A percentile compares a stretch with the other conserved stretches of the same genome.
These are phyloP conservation scores for Nicotiana tomentosiformis DNA, from an alignment of 257 asterid species.

Conservation along the genomic window DNA sequence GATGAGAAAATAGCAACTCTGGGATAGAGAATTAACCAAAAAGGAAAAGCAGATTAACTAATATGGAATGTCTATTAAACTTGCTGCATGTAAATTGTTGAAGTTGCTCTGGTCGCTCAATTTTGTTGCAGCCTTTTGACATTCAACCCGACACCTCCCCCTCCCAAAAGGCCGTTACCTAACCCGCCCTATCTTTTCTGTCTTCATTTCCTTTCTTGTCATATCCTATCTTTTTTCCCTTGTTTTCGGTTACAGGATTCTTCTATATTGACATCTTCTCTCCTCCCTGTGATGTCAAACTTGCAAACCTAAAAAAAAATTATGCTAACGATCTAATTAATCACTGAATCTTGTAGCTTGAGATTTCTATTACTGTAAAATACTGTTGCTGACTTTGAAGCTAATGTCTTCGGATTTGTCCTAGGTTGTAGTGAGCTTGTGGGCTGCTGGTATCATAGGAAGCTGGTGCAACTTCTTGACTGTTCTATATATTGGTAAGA, in stretches of 20 bases:
- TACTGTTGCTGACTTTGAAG: not conserved
- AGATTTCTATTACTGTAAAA: not conserved
- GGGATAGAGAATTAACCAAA: not conserved
- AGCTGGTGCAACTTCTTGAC: constrained; percentile 91
- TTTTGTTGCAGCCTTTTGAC: not conserved
- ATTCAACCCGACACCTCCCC: not conserved
- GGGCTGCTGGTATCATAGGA: constrained; percentile 74
- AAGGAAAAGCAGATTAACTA: not conserved
- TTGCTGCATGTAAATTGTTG: not conserved
- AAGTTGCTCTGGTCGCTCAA: not conserved
- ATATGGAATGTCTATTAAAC: not conserved
- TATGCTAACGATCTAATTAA: not conserved
- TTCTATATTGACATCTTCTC: not conserved
- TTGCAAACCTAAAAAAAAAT: not conserved
- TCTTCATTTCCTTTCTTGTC: not conserved
- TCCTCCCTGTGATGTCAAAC: not conserved
- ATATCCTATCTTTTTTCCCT: not conserved
- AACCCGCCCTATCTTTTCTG: not conserved
- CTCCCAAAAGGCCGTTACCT: not conserved
- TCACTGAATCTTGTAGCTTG: not conserved
- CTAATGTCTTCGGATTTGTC: constrained; percentile 3
- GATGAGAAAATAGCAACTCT: not conserved
- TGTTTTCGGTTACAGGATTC: not conserved
- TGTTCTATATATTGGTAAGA: constrained; percentile 67
- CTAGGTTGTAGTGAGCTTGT: constrained; percentile 62